Conservation (phyloP, 495 filamentous ascomycete genomes). For the Tuber umbilicatum region DNA sequence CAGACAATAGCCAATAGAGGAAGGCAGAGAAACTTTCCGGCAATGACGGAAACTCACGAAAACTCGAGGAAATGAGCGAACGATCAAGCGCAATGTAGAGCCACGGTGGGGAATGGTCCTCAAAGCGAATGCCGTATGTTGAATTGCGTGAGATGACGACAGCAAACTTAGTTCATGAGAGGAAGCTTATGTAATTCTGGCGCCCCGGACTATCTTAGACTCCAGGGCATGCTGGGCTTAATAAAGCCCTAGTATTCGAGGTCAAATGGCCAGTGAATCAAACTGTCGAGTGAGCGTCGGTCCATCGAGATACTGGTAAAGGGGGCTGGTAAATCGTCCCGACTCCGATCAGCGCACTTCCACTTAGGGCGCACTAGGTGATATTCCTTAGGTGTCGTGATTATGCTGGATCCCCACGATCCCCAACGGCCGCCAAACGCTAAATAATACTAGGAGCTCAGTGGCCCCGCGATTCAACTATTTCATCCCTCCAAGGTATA, state of each 20-base stretch:
- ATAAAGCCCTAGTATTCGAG: neutral
- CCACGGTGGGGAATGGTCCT: neutral
- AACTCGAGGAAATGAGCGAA: neutral
- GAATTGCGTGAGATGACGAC: too few relatives aligned
- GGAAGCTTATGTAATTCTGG: too few relatives aligned
- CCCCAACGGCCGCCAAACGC: neutral
- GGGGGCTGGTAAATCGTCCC: neutral
- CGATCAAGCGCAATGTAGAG: neutral
- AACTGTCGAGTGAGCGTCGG: neutral
- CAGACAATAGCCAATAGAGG: too few relatives aligned
- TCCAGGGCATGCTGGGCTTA: too few relatives aligned
- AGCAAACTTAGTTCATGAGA: too few relatives aligned
- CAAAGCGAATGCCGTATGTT: neutral
- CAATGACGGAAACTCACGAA: neutral
- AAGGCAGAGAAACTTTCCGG: too few relatives aligned
- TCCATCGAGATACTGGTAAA: neutral
- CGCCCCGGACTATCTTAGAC: too few relatives aligned
- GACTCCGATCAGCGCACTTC: neutral
- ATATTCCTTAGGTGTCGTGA: neutral
- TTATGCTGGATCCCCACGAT: neutral
- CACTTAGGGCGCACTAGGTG: neutral
- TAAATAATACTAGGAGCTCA: neutral
- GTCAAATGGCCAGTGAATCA: neutral
- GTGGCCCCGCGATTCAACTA: neutral
- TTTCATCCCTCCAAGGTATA: neutral